These are phyloP conservation scores for Oryza officinalis DNA, from an alignment of 176 grass and related monocot species.

Conservation along the genomic window DNA sequence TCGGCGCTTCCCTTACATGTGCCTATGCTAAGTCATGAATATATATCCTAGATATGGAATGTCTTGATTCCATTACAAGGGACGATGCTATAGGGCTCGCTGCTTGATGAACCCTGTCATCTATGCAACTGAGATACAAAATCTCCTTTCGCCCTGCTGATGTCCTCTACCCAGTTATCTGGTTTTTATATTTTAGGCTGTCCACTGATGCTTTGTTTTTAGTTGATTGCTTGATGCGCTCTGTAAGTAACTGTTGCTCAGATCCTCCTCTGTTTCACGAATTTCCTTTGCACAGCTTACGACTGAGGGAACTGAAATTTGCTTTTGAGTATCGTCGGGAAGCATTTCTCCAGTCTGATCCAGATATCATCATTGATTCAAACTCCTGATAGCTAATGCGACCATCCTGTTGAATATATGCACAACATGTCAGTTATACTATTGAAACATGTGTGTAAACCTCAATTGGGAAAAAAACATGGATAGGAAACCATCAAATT, in stretches of 20 bases:
- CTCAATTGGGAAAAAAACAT: background rate
- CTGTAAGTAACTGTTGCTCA: conserved; percentile 31
- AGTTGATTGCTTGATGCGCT: conserved; percentile 17
- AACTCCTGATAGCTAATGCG: conserved; percentile 86
- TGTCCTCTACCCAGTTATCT: conserved; percentile 24
- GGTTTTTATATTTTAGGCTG: conserved; percentile 35
- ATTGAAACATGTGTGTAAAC: conserved; percentile 14
- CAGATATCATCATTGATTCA: conserved; percentile 92
- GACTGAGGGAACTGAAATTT: conserved; percentile 63
- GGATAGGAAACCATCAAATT: background rate
- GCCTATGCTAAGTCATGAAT: conserved; percentile 41
- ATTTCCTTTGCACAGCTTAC: conserved; percentile 57
- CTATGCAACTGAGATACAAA: conserved; percentile 29
- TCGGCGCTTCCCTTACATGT: conserved; percentile 43
- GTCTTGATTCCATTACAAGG: conserved; percentile 42
- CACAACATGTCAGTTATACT: conserved; percentile 34
- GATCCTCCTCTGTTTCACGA: conserved; percentile 42
- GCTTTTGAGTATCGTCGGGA: conserved; percentile 64
- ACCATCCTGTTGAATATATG: conserved; percentile 74
- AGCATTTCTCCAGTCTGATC: conserved; percentile 81
- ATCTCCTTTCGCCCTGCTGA: conserved; percentile 14
- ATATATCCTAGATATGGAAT: conserved; percentile 45
- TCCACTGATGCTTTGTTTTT: conserved; percentile 32
- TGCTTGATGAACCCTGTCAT: conserved; percentile 38
- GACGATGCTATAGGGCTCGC: conserved; percentile 22